Evolutionary conservation across 1,284 basidiomycete genomes (phyloP).

Genomic region (Xerocomus nothofagi): DNA sequence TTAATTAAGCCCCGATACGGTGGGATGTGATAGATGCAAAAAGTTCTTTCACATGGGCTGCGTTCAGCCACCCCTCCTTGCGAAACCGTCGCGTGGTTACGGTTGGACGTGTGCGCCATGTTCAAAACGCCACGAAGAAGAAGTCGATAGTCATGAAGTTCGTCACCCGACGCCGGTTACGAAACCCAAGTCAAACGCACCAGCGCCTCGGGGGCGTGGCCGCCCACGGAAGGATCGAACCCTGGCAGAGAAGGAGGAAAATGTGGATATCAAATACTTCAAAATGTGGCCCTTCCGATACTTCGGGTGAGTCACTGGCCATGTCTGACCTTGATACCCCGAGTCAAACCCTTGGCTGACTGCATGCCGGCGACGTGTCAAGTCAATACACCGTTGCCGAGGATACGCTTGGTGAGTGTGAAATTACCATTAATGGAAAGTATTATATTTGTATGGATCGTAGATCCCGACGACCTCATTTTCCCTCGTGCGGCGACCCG

Average conservation of each 20-base stretch:
- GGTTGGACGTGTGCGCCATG: slow-evolving; percentile 98
- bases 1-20: slow-evolving; percentile 73
- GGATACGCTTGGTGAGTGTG: slow-evolving; percentile 76
- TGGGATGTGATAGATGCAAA: slow-evolving; percentile 94
- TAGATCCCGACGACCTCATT: slow-evolving; percentile 92
- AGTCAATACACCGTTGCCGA: slow-evolving; percentile 89
- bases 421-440: slow-evolving; percentile 22
- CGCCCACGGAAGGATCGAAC: slow-evolving; percentile 70
- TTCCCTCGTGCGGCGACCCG: slow-evolving; percentile 90
- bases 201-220: slow-evolving; percentile 63
- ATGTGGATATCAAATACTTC: slow-evolving; percentile 75
- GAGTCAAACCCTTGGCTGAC: slow-evolving; percentile 9
- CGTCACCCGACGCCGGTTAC: slow-evolving; percentile 51
- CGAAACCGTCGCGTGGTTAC: slow-evolving; percentile 95
- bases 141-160: slow-evolving; percentile 74
- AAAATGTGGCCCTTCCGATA: slow-evolving; percentile 97
- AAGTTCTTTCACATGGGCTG: slow-evolving; percentile 95
- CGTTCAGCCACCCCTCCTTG: slow-evolving; percentile 89
- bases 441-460: slow-evolving; percentile 27
- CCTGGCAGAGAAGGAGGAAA: slow-evolving; percentile 74
- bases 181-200: slow-evolving; percentile 69
- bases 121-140: slow-evolving; percentile 83
- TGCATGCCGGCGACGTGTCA: slow-evolving; percentile 16
- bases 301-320: slow-evolving; percentile 81
- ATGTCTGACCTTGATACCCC: neutral